phyloP scores from a whole-genome alignment of 768 basidiomycete genomes.

The Amylocystis lapponica region DNA sequence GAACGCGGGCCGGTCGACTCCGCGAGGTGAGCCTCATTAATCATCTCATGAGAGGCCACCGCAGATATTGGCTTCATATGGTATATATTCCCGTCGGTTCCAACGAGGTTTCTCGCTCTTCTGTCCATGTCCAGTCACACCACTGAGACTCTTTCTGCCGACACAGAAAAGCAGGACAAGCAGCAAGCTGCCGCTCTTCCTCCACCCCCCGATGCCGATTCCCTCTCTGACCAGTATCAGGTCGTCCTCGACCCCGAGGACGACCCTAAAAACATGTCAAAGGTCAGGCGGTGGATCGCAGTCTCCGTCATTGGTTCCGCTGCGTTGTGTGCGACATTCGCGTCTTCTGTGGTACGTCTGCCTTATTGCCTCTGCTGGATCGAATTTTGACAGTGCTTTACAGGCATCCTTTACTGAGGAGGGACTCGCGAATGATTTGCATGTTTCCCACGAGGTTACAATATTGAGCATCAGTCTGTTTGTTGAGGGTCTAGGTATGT shows the following conservation, averaged over 20 bases:
- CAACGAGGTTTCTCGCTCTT: too few species aligned
- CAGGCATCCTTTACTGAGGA: slow-evolving; percentile 61
- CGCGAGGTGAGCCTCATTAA: too few species aligned
- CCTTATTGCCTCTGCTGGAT: not conserved
- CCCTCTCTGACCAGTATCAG: slow-evolving; percentile 6
- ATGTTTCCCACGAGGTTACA: slow-evolving; percentile 47
- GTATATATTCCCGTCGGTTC: too few species aligned
- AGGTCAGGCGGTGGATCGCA: slow-evolving; percentile 20
- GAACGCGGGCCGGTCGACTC: too few species aligned
- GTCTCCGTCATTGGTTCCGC: slow-evolving; percentile 19
- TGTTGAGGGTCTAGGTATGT: slow-evolving; percentile 31
- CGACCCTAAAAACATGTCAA: slow-evolving; percentile 18
- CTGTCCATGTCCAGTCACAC: not conserved
- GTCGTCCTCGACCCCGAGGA: slow-evolving; percentile 19
- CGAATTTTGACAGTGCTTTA: not conserved
- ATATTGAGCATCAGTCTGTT: slow-evolving; percentile 44
- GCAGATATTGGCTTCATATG: too few species aligned
- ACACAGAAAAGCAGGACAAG: slow-evolving; percentile 1
- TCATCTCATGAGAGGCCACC: too few species aligned
- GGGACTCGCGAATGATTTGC: slow-evolving; percentile 46
- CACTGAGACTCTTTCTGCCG: slow-evolving; percentile 1
- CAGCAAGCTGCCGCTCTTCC: slow-evolving; percentile 8
- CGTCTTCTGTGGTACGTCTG: slow-evolving; percentile 48
- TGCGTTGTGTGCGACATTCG: slow-evolving; percentile 34
- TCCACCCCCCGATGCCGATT: not conserved